phyloP scores from a whole-genome alignment of 2,329 filamentous ascomycete species.

The Pezicula neosporulosa region DNA sequence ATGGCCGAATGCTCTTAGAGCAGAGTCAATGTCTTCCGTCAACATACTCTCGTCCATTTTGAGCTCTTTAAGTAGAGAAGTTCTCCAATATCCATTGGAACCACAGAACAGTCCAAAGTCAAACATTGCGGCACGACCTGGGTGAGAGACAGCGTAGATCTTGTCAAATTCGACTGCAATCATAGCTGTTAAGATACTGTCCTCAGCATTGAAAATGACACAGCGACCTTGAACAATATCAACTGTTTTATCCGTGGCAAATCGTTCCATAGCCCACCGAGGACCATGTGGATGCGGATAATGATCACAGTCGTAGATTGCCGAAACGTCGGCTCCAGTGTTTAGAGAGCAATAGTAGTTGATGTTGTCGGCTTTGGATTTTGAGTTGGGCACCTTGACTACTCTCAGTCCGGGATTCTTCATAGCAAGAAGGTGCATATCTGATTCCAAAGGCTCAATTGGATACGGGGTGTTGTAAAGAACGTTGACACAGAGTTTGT shows the following conservation, averaged over 20 bases:
- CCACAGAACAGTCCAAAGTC: conserved; percentile 47
- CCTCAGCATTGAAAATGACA: conserved; percentile 42
- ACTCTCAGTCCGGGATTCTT: conserved; percentile 37
- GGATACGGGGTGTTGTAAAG: conserved; percentile 45
- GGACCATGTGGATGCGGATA: conserved; percentile 45
- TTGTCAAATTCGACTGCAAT: conserved; percentile 48
- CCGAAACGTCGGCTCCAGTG: conserved; percentile 40
- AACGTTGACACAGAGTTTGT: conserved; percentile 42
- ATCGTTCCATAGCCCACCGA: conserved; percentile 44
- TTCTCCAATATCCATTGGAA: conserved; percentile 45
- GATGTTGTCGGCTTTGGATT: conserved; percentile 46
- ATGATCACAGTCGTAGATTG: conserved; percentile 48
- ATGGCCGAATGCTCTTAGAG: conserved; percentile 33
- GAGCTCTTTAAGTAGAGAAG: conserved; percentile 38
- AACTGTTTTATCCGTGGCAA: conserved; percentile 35
- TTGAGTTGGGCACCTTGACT: conserved; percentile 44
- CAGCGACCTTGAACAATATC: conserved; percentile 47
- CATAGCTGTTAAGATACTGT: conserved; percentile 40
- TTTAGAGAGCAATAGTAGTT: conserved; percentile 43
- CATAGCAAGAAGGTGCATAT: conserved; percentile 34
- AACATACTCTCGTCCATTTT: conserved; percentile 48
- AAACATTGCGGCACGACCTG: conserved; percentile 42
- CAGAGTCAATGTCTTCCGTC: conserved; percentile 47
- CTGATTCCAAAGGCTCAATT: conserved; percentile 41
- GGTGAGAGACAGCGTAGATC: conserved; percentile 47